A percentile compares a stretch with the other conserved stretches of the same genome.
Evolutionary conservation across 257 asterid species (phyloP).

Genomic region (Penstemon barbatus): DNA sequence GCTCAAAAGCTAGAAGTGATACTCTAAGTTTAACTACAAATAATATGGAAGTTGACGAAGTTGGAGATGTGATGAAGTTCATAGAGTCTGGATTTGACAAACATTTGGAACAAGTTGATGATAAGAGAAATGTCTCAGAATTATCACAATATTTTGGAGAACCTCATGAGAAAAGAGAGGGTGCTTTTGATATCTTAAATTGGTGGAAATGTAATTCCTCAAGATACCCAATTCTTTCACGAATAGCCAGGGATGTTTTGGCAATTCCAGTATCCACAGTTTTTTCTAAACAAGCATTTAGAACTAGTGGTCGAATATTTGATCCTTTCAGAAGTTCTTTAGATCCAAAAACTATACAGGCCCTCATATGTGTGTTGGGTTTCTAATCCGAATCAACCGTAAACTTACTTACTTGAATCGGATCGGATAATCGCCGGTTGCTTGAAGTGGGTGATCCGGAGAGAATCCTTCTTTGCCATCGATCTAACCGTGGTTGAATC

Average conservation of each 20-base stretch:
- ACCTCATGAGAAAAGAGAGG: too few species aligned
- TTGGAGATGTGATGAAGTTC: not conserved
- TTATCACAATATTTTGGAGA: not conserved
- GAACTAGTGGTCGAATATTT: not conserved
- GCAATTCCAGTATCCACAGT: not conserved
- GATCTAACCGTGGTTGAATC: too few species aligned
- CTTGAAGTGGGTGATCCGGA: too few species aligned
- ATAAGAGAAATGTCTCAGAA: not conserved
- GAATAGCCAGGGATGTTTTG: conserved; percentile 1
- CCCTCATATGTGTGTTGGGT: not conserved
- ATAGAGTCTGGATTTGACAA: not conserved
- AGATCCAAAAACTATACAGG: not conserved
- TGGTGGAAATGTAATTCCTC: not conserved
- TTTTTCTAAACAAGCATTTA: not conserved
- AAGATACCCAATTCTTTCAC: not conserved
- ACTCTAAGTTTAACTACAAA: not conserved
- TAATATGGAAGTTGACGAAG: not conserved
- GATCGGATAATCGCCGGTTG: too few species aligned
- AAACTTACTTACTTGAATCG: too few species aligned
- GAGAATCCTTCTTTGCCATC: too few species aligned
- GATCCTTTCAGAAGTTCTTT: not conserved
- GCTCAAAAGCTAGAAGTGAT: not conserved
- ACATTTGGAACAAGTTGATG: not conserved
- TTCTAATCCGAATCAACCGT: too few species aligned
- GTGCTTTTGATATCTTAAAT: not conserved